Percentiles rank a stretch among this genome's conserved stretches.
phyloP scores from a whole-genome alignment of 2,329 filamentous ascomycete genomes.

The Trichoderma sp. region DNA sequence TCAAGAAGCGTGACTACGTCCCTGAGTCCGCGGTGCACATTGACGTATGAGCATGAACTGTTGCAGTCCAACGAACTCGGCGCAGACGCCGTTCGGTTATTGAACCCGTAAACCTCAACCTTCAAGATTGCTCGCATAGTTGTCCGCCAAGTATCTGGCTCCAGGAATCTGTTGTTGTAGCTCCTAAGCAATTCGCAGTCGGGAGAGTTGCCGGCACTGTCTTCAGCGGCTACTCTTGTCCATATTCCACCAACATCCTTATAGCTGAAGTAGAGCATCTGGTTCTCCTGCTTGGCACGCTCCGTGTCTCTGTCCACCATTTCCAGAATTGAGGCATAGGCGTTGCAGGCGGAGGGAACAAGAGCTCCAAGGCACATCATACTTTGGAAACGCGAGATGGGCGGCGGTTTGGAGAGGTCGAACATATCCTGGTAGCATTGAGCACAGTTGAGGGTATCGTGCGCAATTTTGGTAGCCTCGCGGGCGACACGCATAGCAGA shows the following conservation, averaged over 20 bases:
- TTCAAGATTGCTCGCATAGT: constrained; percentile 56
- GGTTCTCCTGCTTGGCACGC: constrained; percentile 44
- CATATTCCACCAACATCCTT: constrained; percentile 52
- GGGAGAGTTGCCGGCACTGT: constrained; percentile 28
- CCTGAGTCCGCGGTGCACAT: constrained; percentile 50
- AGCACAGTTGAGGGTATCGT: constrained; percentile 54
- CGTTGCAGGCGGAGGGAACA: constrained; percentile 58
- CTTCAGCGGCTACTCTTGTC: constrained; percentile 37
- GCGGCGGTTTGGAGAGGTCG: constrained; percentile 38
- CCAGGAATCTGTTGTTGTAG: constrained; percentile 49
- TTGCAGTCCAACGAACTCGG: constrained; percentile 14
- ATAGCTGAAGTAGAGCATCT: constrained; percentile 48
- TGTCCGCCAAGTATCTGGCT: constrained; percentile 56
- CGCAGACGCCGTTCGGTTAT: constrained; percentile 3
- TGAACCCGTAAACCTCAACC: constrained; percentile 59
- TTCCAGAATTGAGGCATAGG: constrained; percentile 56
- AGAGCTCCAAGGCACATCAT: constrained; percentile 61
- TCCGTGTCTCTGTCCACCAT: constrained; percentile 56
- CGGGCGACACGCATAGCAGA: constrained; percentile 52
- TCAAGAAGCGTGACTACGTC: constrained; percentile 58
- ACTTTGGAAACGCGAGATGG: constrained; percentile 57
- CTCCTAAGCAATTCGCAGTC: constrained; percentile 24
- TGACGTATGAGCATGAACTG: constrained; percentile 25
- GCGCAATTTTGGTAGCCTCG: constrained; percentile 49
- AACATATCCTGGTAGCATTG: constrained; percentile 47